These are phyloP conservation scores for Rhinocladiella similis DNA, from an alignment of 2,329 filamentous ascomycete species.

Conservation along the genomic window DNA sequence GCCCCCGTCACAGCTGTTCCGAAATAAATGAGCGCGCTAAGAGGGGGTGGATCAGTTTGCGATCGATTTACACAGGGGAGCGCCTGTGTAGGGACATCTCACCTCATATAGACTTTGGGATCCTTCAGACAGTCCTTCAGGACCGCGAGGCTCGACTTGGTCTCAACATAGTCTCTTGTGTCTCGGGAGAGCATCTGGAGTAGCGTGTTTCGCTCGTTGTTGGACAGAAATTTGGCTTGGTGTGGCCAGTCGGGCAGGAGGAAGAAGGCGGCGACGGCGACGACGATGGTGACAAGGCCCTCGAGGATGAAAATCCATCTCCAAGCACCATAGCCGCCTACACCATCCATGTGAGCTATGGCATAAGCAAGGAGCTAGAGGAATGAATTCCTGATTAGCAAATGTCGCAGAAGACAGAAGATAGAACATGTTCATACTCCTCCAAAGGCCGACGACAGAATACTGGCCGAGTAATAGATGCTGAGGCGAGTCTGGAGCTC, in stretches of 20 bases:
- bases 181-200: conserved; percentile 33
- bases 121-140: conserved; percentile 24
- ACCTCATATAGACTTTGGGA: conserved; percentile 42
- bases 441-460: conserved; percentile 39
- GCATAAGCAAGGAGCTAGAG: conserved; percentile 52
- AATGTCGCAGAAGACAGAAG: background rate
- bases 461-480: conserved; percentile 33
- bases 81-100: conserved; percentile 2
- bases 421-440: conserved; percentile 35
- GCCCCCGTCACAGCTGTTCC: conserved; percentile 47
- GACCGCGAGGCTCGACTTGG: background rate
- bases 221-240: conserved; percentile 33
- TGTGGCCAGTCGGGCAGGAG: conserved; percentile 44
- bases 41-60: conserved; percentile 5
- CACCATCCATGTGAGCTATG: conserved; percentile 52
- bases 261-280: conserved; percentile 42
- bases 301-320: background rate
- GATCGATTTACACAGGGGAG: background rate
- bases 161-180: background rate
- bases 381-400: conserved; percentile 1
- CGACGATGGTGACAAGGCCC: conserved; percentile 39
- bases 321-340: conserved; percentile 26
- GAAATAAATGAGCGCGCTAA: conserved; percentile 34
- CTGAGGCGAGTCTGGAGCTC: conserved; percentile 37
- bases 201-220: conserved; percentile 41